Conservation (phyloP, 1,284 basidiomycete species). For the Ceratobasidium theobromae region DNA sequence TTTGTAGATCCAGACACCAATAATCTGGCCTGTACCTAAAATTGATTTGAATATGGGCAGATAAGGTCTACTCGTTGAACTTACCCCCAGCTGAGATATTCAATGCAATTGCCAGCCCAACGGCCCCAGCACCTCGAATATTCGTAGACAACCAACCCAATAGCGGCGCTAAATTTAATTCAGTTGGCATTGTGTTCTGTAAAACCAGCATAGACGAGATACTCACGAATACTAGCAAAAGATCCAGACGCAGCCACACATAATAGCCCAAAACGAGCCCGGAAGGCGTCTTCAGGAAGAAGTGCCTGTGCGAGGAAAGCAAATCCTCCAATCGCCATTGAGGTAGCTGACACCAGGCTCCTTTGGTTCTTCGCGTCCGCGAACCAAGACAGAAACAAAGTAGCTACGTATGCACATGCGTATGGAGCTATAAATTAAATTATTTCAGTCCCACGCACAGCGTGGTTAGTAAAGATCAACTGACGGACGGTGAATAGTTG, state of each 20-base stretch:
- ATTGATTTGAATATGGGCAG: background rate
- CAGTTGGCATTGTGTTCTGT: background rate
- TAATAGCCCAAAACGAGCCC: conserved; percentile 45
- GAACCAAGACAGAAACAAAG: conserved; percentile 37
- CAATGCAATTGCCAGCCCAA: conserved; percentile 46
- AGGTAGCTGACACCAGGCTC: conserved; percentile 36
- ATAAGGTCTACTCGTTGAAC: background rate
- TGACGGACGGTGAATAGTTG: conserved; percentile 62
- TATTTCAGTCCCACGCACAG: background rate
- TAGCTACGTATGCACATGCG: conserved; percentile 46
- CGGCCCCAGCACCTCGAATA: conserved; percentile 42
- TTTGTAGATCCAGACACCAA: conserved; percentile 48
- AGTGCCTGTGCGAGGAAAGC: conserved; percentile 37
- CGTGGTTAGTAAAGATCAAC: conserved; percentile 38
- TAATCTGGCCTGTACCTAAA: conserved; percentile 45
- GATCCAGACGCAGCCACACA: conserved; percentile 45
- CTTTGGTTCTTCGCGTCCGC: conserved; percentile 31
- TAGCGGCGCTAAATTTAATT: conserved; percentile 39
- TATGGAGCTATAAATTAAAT: conserved; percentile 10
- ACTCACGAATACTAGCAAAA: conserved; percentile 43
- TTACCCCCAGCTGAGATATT: conserved; percentile 44
- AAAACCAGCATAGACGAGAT: background rate
- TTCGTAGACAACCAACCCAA: conserved; percentile 48
- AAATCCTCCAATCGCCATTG: conserved; percentile 25
- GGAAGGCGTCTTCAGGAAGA: conserved; percentile 42